Evolutionary conservation across 768 basidiomycete species (phyloP).

Genomic region (Tulasnella sp.): DNA sequence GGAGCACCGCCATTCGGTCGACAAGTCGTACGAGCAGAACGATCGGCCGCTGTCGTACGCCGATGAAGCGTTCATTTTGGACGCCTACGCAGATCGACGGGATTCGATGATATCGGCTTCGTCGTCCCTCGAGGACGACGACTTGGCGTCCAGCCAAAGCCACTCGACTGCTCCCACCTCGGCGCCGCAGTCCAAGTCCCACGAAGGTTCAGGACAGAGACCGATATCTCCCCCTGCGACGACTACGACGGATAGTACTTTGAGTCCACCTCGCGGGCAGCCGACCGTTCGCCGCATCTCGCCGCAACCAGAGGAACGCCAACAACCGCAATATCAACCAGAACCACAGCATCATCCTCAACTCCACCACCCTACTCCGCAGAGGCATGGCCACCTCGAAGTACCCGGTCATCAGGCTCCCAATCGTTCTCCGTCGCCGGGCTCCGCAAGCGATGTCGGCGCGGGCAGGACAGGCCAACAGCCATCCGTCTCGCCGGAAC

Average conservation of each 20-base stretch:
- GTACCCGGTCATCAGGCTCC: conserved; percentile 24
- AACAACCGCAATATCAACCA: conserved; percentile 6
- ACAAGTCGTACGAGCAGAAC: background rate
- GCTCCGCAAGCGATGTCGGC: background rate
- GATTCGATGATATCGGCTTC: conserved; percentile 16
- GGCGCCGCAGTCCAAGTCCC: conserved; percentile 1
- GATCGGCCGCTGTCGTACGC: conserved; percentile 61
- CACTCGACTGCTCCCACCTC: conserved; percentile 1
- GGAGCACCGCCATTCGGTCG: conserved; percentile 20
- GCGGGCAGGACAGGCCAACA: conserved; percentile 14
- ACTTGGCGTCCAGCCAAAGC: background rate
- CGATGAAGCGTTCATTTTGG: conserved; percentile 74
- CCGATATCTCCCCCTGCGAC: background rate
- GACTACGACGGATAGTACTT: background rate
- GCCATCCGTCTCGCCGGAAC: conserved; percentile 14
- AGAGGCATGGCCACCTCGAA: conserved; percentile 30
- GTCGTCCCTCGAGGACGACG: conserved; percentile 12
- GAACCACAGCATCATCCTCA: conserved; percentile 24
- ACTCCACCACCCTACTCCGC: conserved; percentile 58
- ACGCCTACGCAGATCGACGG: conserved; percentile 49
- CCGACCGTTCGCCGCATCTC: conserved; percentile 15
- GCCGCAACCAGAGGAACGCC: background rate
- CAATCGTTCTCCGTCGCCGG: background rate
- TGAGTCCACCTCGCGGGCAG: background rate
- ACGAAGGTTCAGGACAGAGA: background rate